phyloP scores from a whole-genome alignment of 257 asterid species.

The Plantago elongata region DNA sequence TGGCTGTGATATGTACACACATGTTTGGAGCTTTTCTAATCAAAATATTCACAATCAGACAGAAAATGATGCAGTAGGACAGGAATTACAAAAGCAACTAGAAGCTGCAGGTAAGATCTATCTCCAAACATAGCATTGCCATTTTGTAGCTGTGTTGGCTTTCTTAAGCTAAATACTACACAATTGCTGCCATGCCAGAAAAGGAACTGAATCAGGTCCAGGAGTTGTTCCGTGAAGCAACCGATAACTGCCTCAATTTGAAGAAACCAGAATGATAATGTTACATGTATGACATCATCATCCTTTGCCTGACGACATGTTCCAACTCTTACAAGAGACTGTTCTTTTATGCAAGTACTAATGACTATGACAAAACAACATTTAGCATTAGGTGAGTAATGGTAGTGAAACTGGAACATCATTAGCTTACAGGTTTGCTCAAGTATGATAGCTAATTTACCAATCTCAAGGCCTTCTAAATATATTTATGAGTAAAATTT shows the following conservation, averaged over 20 bases:
- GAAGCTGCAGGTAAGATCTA: slow-evolving; percentile 75
- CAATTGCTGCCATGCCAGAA: slow-evolving; percentile 32
- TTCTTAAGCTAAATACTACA: neutral
- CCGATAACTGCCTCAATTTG: slow-evolving; percentile 79
- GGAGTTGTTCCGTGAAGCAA: slow-evolving; percentile 72
- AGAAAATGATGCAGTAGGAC: slow-evolving; percentile 82
- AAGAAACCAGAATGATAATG: slow-evolving; percentile 63
- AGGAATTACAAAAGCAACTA: slow-evolving; percentile 84
- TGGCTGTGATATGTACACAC: neutral
- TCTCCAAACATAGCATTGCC: neutral
- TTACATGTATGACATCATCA: neutral
- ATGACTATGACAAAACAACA: too few species aligned
- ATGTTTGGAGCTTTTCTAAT: slow-evolving; percentile 14
- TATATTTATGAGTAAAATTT: too few species aligned
- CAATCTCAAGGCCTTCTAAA: too few species aligned
- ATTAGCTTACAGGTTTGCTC: too few species aligned
- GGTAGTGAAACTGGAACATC: too few species aligned
- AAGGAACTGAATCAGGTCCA: slow-evolving; percentile 79
- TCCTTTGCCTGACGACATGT: neutral
- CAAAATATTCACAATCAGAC: slow-evolving; percentile 36
- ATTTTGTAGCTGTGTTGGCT: neutral
- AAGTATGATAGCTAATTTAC: too few species aligned
- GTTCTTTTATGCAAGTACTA: too few species aligned
- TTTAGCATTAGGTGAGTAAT: too few species aligned
- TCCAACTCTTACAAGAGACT: too few species aligned